Evolutionary conservation across 228 moss, liverwort and hornwort species (phyloP).

Genomic region (Sphagnum fallax): DNA sequence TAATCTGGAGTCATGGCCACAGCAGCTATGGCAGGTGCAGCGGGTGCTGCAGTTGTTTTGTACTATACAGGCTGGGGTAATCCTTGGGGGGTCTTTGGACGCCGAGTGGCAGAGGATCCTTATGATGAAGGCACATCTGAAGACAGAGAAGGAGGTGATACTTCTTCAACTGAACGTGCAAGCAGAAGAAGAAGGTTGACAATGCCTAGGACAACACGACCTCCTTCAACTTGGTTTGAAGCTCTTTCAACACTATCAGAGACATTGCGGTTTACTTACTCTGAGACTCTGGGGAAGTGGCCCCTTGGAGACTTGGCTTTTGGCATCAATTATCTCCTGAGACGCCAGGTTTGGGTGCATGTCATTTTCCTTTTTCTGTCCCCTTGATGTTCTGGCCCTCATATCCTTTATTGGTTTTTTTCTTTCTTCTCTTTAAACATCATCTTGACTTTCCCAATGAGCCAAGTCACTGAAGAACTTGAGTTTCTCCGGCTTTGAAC

Average conservation of each 20-base stretch:
- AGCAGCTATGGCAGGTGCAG: conserved; percentile 57
- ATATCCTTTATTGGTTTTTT: no score
- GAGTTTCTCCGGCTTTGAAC: no score
- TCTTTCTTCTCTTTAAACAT: no score
- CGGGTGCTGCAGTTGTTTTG: conserved; percentile 52
- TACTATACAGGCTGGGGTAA: conserved; percentile 58
- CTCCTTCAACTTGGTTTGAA: conserved; percentile 60
- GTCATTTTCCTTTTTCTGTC: neutral
- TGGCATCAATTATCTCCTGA: conserved; percentile 56
- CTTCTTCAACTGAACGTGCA: conserved; percentile 10
- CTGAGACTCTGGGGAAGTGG: conserved; percentile 62
- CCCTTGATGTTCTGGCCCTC: no score
- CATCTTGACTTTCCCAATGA: no score
- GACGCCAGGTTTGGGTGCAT: conserved; percentile 32
- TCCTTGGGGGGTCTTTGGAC: conserved; percentile 38
- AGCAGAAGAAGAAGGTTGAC: conserved; percentile 24
- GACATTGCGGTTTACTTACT: conserved; percentile 55
- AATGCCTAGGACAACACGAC: conserved; percentile 36
- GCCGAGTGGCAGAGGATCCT: conserved; percentile 7
- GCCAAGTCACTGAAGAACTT: no score
- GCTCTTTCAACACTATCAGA: conserved; percentile 56
- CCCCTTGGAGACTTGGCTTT: conserved; percentile 61
- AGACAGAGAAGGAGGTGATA: conserved; percentile 10
- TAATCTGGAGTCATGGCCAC: conserved; percentile 24
- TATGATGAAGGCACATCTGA: conserved; percentile 11